These are phyloP conservation scores for Hyphopichia wangnamkhiaoensis DNA, from an alignment of 1,139 yeast genomes.

Conservation along the genomic window DNA sequence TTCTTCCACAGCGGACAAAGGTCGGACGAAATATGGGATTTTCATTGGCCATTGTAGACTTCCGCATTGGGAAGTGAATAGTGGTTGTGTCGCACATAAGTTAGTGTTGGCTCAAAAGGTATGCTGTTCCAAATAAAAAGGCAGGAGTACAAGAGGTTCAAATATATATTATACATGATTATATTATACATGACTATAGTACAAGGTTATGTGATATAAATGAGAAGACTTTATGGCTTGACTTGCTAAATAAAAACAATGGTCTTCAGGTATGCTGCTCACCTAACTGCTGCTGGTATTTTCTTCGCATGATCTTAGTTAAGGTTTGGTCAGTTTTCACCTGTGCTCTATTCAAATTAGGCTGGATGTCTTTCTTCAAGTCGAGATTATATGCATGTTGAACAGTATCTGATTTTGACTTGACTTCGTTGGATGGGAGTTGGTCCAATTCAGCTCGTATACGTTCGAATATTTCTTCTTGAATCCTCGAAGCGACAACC, in stretches of 20 bases:
- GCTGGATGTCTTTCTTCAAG: slow-evolving; percentile 30
- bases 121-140: no score
- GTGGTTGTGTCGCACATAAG: no score
- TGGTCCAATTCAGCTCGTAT: slow-evolving; percentile 5
- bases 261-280: neutral
- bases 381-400: slow-evolving; percentile 20
- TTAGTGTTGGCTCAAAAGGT: no score
- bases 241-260: neutral
- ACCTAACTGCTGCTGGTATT: slow-evolving; percentile 12
- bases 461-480: slow-evolving; percentile 19
- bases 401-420: no score
- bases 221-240: no score
- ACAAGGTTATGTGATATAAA: no score
- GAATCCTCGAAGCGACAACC: slow-evolving; percentile 24
- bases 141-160: no score
- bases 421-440: no score
- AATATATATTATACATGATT: no score
- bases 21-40: slow-evolving; percentile 23
- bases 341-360: slow-evolving; percentile 29
- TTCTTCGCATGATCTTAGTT: slow-evolving; percentile 24
- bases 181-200: no score
- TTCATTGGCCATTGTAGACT: slow-evolving; percentile 43
- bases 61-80: slow-evolving; percentile 29
- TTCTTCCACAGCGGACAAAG: slow-evolving; percentile 4
- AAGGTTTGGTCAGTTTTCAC: slow-evolving; percentile 30